Percentiles rank a stretch among this genome's conserved stretches.
phyloP scores from a whole-genome alignment of 108 stramenopile genomes.

The Skeletonema marinoi region DNA sequence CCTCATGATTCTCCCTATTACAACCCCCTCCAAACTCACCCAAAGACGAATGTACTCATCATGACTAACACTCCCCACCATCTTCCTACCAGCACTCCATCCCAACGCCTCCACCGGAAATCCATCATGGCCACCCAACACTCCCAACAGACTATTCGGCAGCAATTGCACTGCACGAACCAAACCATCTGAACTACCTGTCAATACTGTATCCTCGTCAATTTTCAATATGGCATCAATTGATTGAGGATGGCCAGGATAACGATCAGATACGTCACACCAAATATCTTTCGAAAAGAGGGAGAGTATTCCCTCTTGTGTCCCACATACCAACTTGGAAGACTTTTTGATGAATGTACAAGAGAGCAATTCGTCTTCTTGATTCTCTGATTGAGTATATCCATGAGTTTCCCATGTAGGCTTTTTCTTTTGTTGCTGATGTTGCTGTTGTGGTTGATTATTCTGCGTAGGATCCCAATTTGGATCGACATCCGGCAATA shows the following conservation, averaged over 20 bases:
- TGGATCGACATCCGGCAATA: conserved; percentile 14
- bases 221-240: conserved; percentile 91
- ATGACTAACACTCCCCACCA: conserved; percentile 83
- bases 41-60: conserved; percentile 75
- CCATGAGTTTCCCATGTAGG: conserved; percentile 44
- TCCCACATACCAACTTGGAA: conserved; percentile 86
- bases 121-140: conserved; percentile 88
- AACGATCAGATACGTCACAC: conserved; percentile 94
- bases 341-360: conserved; percentile 83
- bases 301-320: conserved; percentile 86
- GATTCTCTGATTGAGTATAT: conserved; percentile 77
- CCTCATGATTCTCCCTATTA: not conserved
- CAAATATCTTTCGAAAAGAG: conserved; percentile 90
- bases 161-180: conserved; percentile 90
- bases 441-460: conserved; percentile 13
- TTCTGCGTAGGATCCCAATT: conserved; percentile 2
- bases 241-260: conserved; percentile 90
- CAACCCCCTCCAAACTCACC: conserved; percentile 10
- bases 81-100: conserved; percentile 70
- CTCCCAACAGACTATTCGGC: conserved; percentile 92
- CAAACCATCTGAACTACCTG: conserved; percentile 94
- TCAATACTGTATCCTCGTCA: conserved; percentile 94
- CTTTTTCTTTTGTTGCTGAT: conserved; percentile 11
- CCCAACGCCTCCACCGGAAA: conserved; percentile 90
- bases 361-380: conserved; percentile 94